phyloP scores from a whole-genome alignment of 2,329 filamentous ascomycete species.

The Fonsecaea nubica region DNA sequence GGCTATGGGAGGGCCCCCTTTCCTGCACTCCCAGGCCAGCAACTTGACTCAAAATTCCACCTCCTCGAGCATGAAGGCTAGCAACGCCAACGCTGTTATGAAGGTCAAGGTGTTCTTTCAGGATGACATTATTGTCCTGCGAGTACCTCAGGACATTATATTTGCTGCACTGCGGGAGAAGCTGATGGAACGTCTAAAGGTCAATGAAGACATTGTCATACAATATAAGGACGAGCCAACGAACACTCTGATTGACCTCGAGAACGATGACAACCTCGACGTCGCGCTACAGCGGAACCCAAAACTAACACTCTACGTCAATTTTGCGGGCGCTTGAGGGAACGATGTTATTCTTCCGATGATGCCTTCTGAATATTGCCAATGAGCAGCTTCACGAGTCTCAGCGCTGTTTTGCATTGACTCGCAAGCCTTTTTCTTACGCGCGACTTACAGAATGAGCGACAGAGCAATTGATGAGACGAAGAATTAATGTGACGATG shows the following conservation, averaged over 20 bases:
- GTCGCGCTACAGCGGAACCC: conserved; percentile 81
- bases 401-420: conserved; percentile 2
- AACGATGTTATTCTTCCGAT: background rate
- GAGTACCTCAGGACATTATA: conserved; percentile 80
- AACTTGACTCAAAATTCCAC: conserved; percentile 58
- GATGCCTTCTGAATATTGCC: background rate
- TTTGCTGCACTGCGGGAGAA: conserved; percentile 82
- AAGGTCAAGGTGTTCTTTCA: conserved; percentile 97
- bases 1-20: conserved; percentile 47
- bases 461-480: conserved; percentile 33
- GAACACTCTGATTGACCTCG: conserved; percentile 74
- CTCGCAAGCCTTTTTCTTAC: background rate
- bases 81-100: conserved; percentile 60
- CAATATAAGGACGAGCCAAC: conserved; percentile 86
- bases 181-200: conserved; percentile 81
- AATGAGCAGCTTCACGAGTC: conserved; percentile 4
- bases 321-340: conserved; percentile 28
- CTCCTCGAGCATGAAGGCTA: conserved; percentile 43
- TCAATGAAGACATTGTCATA: conserved; percentile 74
- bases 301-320: conserved; percentile 72
- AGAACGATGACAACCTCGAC: conserved; percentile 81
- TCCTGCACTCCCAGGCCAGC: conserved; percentile 54
- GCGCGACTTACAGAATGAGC: background rate
- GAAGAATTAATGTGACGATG: conserved; percentile 33
- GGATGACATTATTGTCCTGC: conserved; percentile 88